phyloP scores from a whole-genome alignment of 2,329 filamentous ascomycete species.

The Aspergillus aculeatinus region DNA sequence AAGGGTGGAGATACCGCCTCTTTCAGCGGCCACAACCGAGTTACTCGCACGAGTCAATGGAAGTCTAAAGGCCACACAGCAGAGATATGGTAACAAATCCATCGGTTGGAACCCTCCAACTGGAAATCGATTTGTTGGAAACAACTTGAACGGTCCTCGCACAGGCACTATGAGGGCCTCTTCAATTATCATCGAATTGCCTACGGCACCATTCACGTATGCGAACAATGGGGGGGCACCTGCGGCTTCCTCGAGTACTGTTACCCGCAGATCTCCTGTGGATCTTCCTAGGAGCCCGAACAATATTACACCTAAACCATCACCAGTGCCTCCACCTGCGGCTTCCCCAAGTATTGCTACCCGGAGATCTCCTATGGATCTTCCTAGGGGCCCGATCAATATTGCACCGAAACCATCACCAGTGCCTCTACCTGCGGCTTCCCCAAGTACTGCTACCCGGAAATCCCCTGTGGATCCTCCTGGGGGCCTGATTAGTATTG shows the following conservation, averaged over 20 bases:
- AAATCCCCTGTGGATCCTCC: conserved; percentile 3
- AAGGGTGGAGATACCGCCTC: conserved; percentile 25
- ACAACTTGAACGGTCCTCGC: conserved; percentile 5
- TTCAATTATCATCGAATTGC: conserved; percentile 27
- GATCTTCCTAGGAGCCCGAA: conserved; percentile 9
- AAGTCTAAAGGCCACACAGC: conserved; percentile 18
- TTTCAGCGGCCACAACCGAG: conserved; percentile 28
- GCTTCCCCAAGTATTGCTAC: conserved; percentile 8
- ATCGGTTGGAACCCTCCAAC: conserved; percentile 13
- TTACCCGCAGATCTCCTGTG: conserved; percentile 2
- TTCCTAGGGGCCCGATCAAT: conserved; percentile 7
- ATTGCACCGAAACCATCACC: conserved; percentile 18
- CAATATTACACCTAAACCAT: conserved; percentile 17
- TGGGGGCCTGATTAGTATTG: conserved; percentile 13
- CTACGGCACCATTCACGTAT: conserved; percentile 24
- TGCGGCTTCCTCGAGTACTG: conserved; percentile 6
- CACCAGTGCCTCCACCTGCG: background rate
- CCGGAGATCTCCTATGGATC: conserved; percentile 2
- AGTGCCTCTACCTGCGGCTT: conserved; percentile 10
- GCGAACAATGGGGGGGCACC: conserved; percentile 16
- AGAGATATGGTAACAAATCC: conserved; percentile 16
- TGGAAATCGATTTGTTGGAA: conserved; percentile 1
- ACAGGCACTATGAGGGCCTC: conserved; percentile 24
- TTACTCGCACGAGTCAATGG: conserved; percentile 26
- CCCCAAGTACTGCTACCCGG: conserved; percentile 6